phyloP scores from a whole-genome alignment of 2,329 filamentous ascomycete genomes.

The Tolypocladium tropicale region DNA sequence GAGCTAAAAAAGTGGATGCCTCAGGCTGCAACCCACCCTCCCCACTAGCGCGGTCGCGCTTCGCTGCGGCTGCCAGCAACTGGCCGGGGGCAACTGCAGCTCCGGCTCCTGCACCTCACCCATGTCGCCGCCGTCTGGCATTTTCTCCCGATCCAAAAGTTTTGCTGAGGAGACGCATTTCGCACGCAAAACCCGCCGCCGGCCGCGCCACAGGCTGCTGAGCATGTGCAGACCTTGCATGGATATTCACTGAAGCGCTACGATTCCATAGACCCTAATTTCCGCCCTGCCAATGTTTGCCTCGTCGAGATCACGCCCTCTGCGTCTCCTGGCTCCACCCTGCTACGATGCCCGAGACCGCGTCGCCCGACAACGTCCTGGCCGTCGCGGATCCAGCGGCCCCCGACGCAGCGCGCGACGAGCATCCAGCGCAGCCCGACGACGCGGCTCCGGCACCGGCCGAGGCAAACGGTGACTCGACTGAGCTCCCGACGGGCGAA shows the following conservation, averaged over 20 bases:
- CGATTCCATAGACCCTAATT: conserved; percentile 45
- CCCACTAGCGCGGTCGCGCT: not conserved
- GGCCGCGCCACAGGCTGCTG: conserved; percentile 36
- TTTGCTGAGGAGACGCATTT: conserved; percentile 39
- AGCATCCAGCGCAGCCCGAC: conserved; percentile 8
- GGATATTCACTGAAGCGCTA: conserved; percentile 32
- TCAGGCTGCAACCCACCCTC: conserved; percentile 17
- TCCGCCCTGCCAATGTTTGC: conserved; percentile 46
- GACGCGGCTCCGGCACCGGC: conserved; percentile 10
- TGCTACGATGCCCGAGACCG: conserved; percentile 50
- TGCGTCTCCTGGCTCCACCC: conserved; percentile 30
- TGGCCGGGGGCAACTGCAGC: conserved; percentile 1
- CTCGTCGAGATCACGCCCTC: conserved; percentile 43
- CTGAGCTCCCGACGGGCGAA: conserved; percentile 8
- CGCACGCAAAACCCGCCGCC: conserved; percentile 31
- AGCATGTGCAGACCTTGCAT: conserved; percentile 44
- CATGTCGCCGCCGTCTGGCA: conserved; percentile 12
- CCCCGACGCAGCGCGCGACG: conserved; percentile 14
- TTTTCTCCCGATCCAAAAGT: conserved; percentile 30
- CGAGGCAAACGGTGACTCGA: conserved; percentile 5
- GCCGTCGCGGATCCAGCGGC: conserved; percentile 18
- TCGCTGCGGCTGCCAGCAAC: not conserved
- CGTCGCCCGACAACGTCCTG: conserved; percentile 38
- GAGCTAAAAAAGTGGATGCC: conserved; percentile 14
- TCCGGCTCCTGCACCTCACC: not conserved